phyloP scores from a whole-genome alignment of 1,139 yeast species.

The Suhomyces yuchorum region DNA sequence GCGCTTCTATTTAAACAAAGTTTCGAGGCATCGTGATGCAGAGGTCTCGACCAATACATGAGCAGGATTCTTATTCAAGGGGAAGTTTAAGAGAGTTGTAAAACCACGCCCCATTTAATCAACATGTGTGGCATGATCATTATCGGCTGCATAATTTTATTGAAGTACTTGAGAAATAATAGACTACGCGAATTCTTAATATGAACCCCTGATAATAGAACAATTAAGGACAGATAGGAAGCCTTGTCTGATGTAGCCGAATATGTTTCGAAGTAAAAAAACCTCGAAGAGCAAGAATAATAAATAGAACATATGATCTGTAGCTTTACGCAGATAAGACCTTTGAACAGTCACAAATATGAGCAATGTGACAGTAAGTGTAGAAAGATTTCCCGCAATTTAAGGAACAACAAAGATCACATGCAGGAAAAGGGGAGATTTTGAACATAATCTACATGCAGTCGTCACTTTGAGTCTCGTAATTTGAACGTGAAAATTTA shows the following conservation, averaged over 20 bases:
- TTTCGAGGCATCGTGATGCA: constrained; percentile 6
- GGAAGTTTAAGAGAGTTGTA: constrained; percentile 7
- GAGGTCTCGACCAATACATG: constrained; percentile 6
- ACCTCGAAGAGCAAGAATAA: not conserved
- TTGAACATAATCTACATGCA: not conserved
- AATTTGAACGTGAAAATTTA: constrained; percentile 2
- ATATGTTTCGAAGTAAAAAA: not conserved
- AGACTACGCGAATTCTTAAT: constrained; percentile 5
- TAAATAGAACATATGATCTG: not conserved
- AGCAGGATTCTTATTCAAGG: not conserved
- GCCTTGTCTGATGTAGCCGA: not conserved
- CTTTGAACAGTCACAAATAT: not conserved
- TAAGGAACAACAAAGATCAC: not conserved
- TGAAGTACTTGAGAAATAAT: not conserved
- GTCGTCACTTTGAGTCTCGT: constrained; percentile 2
- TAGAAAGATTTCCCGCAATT: not conserved
- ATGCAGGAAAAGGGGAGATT: constrained; percentile 3
- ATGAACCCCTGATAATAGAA: constrained; percentile 4
- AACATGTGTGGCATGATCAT: constrained; percentile 1
- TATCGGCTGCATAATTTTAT: not conserved
- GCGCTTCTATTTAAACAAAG: not conserved
- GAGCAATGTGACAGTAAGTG: not conserved
- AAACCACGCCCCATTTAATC: constrained; percentile 1
- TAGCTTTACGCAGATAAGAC: not conserved
- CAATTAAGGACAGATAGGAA: not conserved